Percentiles rank a stretch among this genome's conserved stretches.
These are phyloP conservation scores for Bromus sterilis DNA, from an alignment of 176 grass and related monocot genomes.

Conservation along the genomic window DNA sequence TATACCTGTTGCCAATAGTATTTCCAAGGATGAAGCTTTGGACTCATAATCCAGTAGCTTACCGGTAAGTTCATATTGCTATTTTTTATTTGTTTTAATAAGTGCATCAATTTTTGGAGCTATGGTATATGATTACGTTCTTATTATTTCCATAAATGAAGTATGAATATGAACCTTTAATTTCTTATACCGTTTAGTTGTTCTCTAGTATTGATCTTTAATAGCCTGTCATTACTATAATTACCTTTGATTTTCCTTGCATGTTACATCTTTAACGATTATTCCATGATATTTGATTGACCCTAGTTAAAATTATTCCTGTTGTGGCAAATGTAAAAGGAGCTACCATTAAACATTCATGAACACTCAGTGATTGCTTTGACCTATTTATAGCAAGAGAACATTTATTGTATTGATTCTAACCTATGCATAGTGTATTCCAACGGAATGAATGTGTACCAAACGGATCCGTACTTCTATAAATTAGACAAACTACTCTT, in stretches of 20 bases:
- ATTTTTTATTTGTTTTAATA: too few species aligned
- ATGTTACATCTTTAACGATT: not conserved
- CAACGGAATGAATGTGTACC: not conserved
- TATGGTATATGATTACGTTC: too few species aligned
- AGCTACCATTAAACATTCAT: not conserved
- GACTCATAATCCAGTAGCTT: slow-evolving; percentile 25
- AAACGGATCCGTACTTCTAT: not conserved
- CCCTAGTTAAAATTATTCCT: not conserved
- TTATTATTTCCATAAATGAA: too few species aligned
- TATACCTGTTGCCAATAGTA: not conserved
- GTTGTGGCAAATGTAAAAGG: not conserved
- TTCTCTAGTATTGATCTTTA: too few species aligned
- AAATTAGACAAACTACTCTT: not conserved
- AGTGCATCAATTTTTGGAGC: too few species aligned
- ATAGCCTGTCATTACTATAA: not conserved
- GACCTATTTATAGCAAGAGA: not conserved
- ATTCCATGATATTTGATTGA: not conserved
- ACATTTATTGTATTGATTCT: too few species aligned
- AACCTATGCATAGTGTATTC: not conserved
- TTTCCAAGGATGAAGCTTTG: not conserved
- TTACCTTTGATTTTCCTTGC: not conserved
- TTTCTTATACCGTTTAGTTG: not conserved
- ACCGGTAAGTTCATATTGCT: slow-evolving; percentile 7
- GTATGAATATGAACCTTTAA: not conserved
- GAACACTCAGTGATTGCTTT: not conserved